Conservation (phyloP, 148 eudicot species). For the Dianthus caryophyllus region DNA sequence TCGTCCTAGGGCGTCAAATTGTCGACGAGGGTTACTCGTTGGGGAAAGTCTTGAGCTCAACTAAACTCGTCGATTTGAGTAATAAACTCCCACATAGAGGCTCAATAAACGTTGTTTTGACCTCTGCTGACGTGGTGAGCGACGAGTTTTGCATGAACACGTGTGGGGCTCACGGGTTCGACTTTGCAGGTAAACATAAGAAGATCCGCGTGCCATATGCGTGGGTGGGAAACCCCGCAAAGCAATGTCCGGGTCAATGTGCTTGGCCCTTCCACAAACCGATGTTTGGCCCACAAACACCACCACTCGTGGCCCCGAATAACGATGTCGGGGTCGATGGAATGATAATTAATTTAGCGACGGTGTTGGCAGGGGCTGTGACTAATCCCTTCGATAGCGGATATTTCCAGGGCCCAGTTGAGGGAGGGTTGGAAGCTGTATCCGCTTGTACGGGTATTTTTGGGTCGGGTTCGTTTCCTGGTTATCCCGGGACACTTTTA, state of each 20-base stretch:
- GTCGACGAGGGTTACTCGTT: slow-evolving; percentile 26
- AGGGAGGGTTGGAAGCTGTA: slow-evolving; percentile 46
- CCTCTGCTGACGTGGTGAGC: slow-evolving; percentile 34
- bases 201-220: slow-evolving; percentile 31
- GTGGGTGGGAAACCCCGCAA: slow-evolving; percentile 63
- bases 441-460: slow-evolving; percentile 50
- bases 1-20: slow-evolving; percentile 30
- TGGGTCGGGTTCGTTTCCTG: slow-evolving; percentile 54
- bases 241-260: slow-evolving; percentile 58
- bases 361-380: slow-evolving; percentile 44
- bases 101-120: slow-evolving; percentile 39
- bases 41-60: slow-evolving; percentile 25
- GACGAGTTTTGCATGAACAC: slow-evolving; percentile 32
- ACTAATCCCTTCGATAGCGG: slow-evolving; percentile 61
- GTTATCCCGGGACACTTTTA: slow-evolving; percentile 49
- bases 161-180: slow-evolving; percentile 42
- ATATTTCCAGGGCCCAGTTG: slow-evolving; percentile 44
- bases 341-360: slow-evolving; percentile 51
- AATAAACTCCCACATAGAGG: slow-evolving; percentile 21
- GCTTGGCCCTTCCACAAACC: slow-evolving; percentile 66
- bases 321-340: slow-evolving; percentile 51
- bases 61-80: slow-evolving; percentile 23
- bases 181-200: slow-evolving; percentile 19
- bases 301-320: slow-evolving; percentile 46
- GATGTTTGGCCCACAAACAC: slow-evolving; percentile 47